Evolutionary conservation across 2,329 filamentous ascomycete species (phyloP).

Genomic region (Fusarium torulosum): DNA sequence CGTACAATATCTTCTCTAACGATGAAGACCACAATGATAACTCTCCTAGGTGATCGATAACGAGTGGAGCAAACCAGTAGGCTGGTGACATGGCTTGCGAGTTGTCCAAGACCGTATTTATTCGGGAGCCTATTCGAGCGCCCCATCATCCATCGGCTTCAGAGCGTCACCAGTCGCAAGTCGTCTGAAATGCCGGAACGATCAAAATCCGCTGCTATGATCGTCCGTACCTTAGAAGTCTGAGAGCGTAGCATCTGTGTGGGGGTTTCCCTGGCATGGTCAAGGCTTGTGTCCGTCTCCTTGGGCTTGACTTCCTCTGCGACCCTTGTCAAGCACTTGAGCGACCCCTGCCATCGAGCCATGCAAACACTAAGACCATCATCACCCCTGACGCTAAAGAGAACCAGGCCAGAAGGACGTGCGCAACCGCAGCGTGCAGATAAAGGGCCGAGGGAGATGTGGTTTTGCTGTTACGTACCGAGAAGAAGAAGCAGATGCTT

Average conservation of each 20-base stretch:
- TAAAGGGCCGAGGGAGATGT: constrained; percentile 29
- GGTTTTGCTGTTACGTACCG: constrained; percentile 3
- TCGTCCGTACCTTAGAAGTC: constrained; percentile 11
- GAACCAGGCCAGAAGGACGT: constrained; percentile 23
- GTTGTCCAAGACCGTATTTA: not conserved
- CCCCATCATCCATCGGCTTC: not conserved
- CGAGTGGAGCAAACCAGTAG: not conserved
- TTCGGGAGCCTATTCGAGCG: not conserved
- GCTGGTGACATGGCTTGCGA: too few relatives aligned
- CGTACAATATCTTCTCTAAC: not conserved
- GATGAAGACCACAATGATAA: not conserved
- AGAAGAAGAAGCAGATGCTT: not conserved
- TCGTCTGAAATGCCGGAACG: not conserved
- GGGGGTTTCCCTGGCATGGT: constrained; percentile 14
- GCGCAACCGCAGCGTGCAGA: constrained; percentile 14
- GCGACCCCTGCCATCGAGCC: constrained; percentile 35
- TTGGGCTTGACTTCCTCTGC: constrained; percentile 1
- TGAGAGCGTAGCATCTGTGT: constrained; percentile 23
- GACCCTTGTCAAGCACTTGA: constrained; percentile 17
- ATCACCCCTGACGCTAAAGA: constrained; percentile 39
- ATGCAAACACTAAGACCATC: constrained; percentile 18
- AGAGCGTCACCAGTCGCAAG: too few relatives aligned
- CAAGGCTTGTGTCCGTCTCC: constrained; percentile 13
- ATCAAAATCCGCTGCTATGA: not conserved
- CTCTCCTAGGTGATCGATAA: not conserved